Base-by-base conservation (phyloP, 192 early-diverging fungal genomes). In the Geranomyces michiganensis region DNA sequence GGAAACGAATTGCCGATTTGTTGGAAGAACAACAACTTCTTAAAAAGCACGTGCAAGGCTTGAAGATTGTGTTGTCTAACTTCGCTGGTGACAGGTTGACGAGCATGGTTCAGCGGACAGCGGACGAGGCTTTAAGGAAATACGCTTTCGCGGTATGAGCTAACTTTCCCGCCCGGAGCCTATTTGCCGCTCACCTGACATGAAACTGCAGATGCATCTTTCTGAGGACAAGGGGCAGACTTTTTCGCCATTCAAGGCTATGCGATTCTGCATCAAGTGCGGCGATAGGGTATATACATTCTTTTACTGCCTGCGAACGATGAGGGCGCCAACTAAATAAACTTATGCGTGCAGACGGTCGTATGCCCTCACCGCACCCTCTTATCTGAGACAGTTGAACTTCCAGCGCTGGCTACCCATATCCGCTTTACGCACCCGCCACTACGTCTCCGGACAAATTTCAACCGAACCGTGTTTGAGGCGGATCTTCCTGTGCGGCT, bases 291-390 rank as follows among this genome's bases (percentile, higher is more conserved):
- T 82, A 78, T 4, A 62, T 24, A 10, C 36, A 7, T 10, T 7
- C 36, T 41, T 41, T 41, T n/a, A n/a, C n/a, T n/a, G n/a, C n/a
- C n/a, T n/a, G n/a, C n/a, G n/a, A n/a, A n/a, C n/a, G n/a, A n/a
- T n/a, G n/a, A n/a, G n/a, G n/a, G n/a, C n/a, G n/a, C n/a, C n/a
- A 29, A 5, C 24, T 60, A 31, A 60, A 17, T 9, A 7, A 7
- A 8, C 29, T 29, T 60, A 2, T 24, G 24, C 51, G 4, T 3
- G 6, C 41, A 84, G 82, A 78, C 78, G 22, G 56, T 80, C 5
- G 33, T 82, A 13, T 85, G 84, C 58, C 84, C 84, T 5, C 84
- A 85, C 53, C 53, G 61, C 30, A 45, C 67, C 0, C 58, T 81
- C 9, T 51, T 47, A 1, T 56, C 55, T 51, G 63, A 69, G 13